Evolutionary conservation across 2,329 filamentous ascomycete genomes (phyloP), one percentile per base, ranked within the genome.

Genomic region (Fusarium nygamai): DNA sequence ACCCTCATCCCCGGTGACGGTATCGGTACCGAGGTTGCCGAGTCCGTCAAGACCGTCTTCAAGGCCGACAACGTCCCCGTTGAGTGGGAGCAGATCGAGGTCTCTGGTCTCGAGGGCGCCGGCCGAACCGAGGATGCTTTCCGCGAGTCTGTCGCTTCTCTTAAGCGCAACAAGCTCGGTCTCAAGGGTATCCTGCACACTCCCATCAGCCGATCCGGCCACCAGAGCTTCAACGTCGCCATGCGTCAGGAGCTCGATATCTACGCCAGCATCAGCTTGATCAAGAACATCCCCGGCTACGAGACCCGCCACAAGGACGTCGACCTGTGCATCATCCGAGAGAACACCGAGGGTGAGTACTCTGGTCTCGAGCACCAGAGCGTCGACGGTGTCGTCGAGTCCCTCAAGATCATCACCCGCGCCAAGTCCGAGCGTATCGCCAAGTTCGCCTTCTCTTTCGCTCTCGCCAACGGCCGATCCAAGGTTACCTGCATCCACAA

Each of bases 401-500:
- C 96, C 58, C 93, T 99, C 86, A 99, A 99, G 91, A 98, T 99
- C 87, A 98, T 99, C 87, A 99, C 96, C 78, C 94, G 95, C 81
- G 95, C 95, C 85, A 98, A 99, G 91, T 98, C 95, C 64, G 96
- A 99, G 92, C 94, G 96, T 83, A 99, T 99, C 82, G 94, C 96
- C 87, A 98, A 98, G 87, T 99, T 99, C 83, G 96, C 96, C 77
- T 98, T 98, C 85, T 93, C 93, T 83, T 99, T 99, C 82, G 96
- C 96, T 68, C 92, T 98, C 67, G 96, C 96, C 86, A 99, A 99
- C 90, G 96, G 97, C 91, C 92, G 96, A 84, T 96, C 97, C 90
- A 98, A 98, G 93, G 94, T 99, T 67, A 98, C 96, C 78, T 98
- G 96, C 88, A 98, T 99, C 83, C 96, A 99, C 93, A 99, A 99